Conservation (phyloP, 2,329 filamentous ascomycete species). For the Trichoderma simmonsii region DNA sequence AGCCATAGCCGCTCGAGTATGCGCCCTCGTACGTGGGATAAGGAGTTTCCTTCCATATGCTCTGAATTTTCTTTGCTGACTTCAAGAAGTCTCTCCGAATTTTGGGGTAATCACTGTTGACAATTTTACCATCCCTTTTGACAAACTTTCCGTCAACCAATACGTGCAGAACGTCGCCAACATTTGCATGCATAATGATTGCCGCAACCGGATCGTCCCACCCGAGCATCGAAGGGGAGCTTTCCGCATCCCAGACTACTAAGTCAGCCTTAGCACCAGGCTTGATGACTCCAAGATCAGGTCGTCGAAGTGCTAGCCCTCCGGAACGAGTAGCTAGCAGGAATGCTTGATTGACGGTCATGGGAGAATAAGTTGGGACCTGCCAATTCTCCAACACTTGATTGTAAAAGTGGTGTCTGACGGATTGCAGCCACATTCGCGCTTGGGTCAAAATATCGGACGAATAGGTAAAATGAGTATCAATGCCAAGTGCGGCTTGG, state of each 20-base stretch:
- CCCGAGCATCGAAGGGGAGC: slow-evolving; percentile 47
- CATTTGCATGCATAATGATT: slow-evolving; percentile 52
- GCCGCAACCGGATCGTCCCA: slow-evolving; percentile 56
- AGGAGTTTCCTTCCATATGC: not conserved
- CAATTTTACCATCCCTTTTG: slow-evolving; percentile 29
- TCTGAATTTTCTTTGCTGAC: not conserved
- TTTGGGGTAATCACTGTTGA: not conserved
- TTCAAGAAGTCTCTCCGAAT: not conserved
- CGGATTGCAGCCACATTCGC: slow-evolving; percentile 51
- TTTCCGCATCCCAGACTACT: slow-evolving; percentile 48
- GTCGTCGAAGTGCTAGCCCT: slow-evolving; percentile 47
- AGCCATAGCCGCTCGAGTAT: not conserved
- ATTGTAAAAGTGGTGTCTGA: slow-evolving; percentile 38
- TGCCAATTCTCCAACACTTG: slow-evolving; percentile 39
- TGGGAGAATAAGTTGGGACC: slow-evolving; percentile 45
- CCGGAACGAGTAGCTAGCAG: slow-evolving; percentile 52
- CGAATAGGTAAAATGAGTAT: slow-evolving; percentile 53
- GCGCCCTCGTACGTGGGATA: slow-evolving; percentile 6
- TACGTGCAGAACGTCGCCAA: slow-evolving; percentile 51
- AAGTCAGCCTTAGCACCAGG: slow-evolving; percentile 48
- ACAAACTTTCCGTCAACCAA: slow-evolving; percentile 47
- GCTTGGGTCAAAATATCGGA: slow-evolving; percentile 51
- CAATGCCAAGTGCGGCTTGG: slow-evolving; percentile 51
- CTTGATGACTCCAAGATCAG: slow-evolving; percentile 49
- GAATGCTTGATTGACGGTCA: slow-evolving; percentile 47